These are phyloP conservation scores for Colletotrichum scovillei DNA, from an alignment of 2,329 filamentous ascomycete genomes.

Conservation along the genomic window DNA sequence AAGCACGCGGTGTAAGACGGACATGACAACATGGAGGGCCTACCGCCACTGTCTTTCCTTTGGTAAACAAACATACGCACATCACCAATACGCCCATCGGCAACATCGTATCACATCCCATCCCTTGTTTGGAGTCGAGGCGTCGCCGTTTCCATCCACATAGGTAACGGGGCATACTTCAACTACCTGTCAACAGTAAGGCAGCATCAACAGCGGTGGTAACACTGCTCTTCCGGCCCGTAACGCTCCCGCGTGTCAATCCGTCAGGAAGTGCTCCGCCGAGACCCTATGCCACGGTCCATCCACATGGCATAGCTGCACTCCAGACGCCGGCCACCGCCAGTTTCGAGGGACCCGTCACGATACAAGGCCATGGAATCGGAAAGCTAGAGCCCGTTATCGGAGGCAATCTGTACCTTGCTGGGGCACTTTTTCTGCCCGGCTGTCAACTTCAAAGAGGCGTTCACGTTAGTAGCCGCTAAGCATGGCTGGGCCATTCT, in stretches of 20 bases:
- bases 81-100: neutral
- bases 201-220: neutral
- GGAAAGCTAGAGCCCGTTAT: neutral
- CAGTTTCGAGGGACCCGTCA: neutral
- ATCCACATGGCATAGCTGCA: neutral
- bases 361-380: neutral
- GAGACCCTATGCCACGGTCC: too few species aligned
- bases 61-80: neutral
- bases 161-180: neutral
- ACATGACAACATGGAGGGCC: neutral
- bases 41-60: neutral
- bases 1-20: constrained; percentile 3
- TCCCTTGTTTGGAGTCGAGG: too few species aligned
- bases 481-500: constrained; percentile 17
- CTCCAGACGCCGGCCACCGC: neutral
- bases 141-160: too few species aligned
- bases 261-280: neutral
- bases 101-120: neutral
- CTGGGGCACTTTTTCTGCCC: neutral
- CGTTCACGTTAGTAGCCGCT: neutral
- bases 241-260: neutral
- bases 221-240: neutral
- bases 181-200: neutral
- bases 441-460: neutral
- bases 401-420: neutral